Evolutionary conservation across 371 early-diverging fungal genomes (phyloP).

Genomic region (Rhizopus stolonifer): DNA sequence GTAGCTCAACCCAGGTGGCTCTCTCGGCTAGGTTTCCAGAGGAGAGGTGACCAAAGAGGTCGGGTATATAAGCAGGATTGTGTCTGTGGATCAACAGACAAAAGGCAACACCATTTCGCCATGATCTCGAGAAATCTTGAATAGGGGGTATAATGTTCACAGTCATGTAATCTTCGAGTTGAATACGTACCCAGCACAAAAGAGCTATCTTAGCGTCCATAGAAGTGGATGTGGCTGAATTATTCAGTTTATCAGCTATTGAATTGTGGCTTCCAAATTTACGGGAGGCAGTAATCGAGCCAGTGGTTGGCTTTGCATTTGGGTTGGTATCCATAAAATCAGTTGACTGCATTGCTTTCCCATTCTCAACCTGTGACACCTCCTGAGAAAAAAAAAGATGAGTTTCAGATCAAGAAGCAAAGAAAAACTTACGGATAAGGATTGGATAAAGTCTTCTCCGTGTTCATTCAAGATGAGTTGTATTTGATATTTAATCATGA

Average conservation of each 20-base stretch:
- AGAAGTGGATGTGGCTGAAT: conserved; percentile 14
- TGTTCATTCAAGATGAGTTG: conserved; percentile 53
- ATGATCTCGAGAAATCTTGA: conserved; percentile 68
- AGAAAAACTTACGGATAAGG: conserved; percentile 28
- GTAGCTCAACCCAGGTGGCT: conserved; percentile 33
- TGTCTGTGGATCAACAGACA: conserved; percentile 71
- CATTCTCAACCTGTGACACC: conserved; percentile 24
- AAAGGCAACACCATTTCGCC: conserved; percentile 77
- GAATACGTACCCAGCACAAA: conserved; percentile 71
- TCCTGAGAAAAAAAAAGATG: conserved; percentile 7
- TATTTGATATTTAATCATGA: conserved; percentile 74
- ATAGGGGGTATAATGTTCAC: conserved; percentile 59
- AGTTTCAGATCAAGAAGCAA: neutral
- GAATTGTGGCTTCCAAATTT: conserved; percentile 19
- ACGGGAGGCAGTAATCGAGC: conserved; percentile 12
- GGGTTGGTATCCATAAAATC: conserved; percentile 16
- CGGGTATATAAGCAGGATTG: conserved; percentile 63
- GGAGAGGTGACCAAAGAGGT: conserved; percentile 47
- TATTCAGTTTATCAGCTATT: conserved; percentile 18
- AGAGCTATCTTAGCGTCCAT: conserved; percentile 59
- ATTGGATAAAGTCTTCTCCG: conserved; percentile 39
- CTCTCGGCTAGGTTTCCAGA: conserved; percentile 30
- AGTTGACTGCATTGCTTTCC: conserved; percentile 10
- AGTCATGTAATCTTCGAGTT: conserved; percentile 59
- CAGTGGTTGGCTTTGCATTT: conserved; percentile 8